Evolutionary conservation across 2,329 filamentous ascomycete species (phyloP).

Genomic region (Didymella sp.): DNA sequence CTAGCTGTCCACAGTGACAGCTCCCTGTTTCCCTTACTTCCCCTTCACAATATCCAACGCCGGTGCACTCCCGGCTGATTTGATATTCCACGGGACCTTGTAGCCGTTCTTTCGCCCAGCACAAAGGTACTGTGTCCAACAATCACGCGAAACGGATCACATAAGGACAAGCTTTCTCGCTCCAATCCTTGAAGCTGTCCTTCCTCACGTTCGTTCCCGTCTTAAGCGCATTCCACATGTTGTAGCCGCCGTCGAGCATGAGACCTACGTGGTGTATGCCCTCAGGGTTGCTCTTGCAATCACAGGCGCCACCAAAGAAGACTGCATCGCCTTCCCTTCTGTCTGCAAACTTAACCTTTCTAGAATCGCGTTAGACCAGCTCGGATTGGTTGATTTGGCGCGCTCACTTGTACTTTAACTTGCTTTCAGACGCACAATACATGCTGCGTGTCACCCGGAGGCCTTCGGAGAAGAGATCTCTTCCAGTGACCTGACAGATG

Average conservation of each 20-base stretch:
- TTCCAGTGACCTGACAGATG: constrained; percentile 32
- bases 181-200: constrained; percentile 34
- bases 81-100: too few species aligned
- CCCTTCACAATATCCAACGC: constrained; percentile 35
- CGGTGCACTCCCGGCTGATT: too few species aligned
- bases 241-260: constrained; percentile 30
- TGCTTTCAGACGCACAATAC: constrained; percentile 32
- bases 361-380: constrained; percentile 10
- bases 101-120: too few species aligned
- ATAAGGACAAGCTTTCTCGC: constrained; percentile 28
- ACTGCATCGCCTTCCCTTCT: constrained; percentile 33
- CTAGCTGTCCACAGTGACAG: not conserved
- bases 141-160: constrained; percentile 31
- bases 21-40: not conserved
- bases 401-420: constrained; percentile 33
- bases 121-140: too few species aligned
- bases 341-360: constrained; percentile 30
- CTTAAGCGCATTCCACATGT: constrained; percentile 35
- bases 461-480: constrained; percentile 33
- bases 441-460: constrained; percentile 30
- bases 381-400: too few species aligned
- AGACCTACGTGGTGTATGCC: constrained; percentile 34
- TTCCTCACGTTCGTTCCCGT: constrained; percentile 31
- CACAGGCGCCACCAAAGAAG: constrained; percentile 32
- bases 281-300: constrained; percentile 26